phyloP scores from a whole-genome alignment of 495 filamentous ascomycete species.

The Hypomontagnella monticulosa region DNA sequence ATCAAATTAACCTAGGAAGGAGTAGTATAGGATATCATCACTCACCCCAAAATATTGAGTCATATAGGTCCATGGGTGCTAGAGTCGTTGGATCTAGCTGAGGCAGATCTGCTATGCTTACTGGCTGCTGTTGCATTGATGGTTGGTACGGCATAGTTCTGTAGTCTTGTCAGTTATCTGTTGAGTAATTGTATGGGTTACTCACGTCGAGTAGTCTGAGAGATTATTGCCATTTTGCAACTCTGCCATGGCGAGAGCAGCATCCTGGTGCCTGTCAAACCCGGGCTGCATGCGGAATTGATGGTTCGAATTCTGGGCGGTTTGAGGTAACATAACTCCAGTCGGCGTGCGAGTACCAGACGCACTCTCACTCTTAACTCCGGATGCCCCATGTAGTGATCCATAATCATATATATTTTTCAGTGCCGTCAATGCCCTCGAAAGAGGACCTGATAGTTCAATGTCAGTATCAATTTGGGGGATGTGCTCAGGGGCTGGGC shows the following conservation, averaged over 20 bases:
- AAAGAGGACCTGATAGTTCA: slow-evolving; percentile 63
- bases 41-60: slow-evolving; percentile 68
- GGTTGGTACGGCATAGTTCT: slow-evolving; percentile 45
- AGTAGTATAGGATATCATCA: slow-evolving; percentile 1
- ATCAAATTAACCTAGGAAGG: slow-evolving; percentile 12
- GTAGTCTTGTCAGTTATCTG: slow-evolving; percentile 14
- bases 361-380: slow-evolving; percentile 52
- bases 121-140: slow-evolving; percentile 45
- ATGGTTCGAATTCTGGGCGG: slow-evolving; percentile 26
- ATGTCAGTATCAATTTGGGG: slow-evolving; percentile 61
- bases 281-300: slow-evolving; percentile 45
- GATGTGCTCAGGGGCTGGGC: slow-evolving; percentile 55
- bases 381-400: slow-evolving; percentile 50
- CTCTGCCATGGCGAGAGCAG: slow-evolving; percentile 64
- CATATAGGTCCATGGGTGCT: slow-evolving; percentile 67
- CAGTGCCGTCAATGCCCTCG: slow-evolving; percentile 61
- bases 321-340: slow-evolving; percentile 25
- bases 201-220: slow-evolving; percentile 49
- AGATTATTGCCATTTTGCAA: slow-evolving; percentile 59
- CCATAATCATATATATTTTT: slow-evolving; percentile 68
- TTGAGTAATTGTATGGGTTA: neutral
- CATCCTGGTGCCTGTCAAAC: slow-evolving; percentile 62
- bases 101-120: slow-evolving; percentile 48
- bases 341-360: slow-evolving; percentile 57
- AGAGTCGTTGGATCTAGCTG: slow-evolving; percentile 57